A percentile compares a stretch with the other conserved stretches of the same genome.
Evolutionary conservation across 805 yeast species (phyloP).

Genomic region (Yamadazyma sp.): DNA sequence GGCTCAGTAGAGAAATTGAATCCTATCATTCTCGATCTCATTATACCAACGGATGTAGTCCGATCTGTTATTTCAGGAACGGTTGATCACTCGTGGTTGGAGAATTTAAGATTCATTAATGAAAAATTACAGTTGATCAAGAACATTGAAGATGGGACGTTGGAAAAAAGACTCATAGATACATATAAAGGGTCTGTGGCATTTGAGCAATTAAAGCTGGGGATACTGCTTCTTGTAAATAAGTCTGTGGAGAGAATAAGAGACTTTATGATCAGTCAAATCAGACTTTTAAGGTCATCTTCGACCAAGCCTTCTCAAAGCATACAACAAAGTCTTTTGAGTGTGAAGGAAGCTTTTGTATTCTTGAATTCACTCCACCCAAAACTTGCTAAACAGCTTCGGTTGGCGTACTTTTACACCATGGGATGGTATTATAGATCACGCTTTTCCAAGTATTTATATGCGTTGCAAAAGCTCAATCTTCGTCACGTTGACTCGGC

Average conservation of each 20-base stretch:
- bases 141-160: conserved; percentile 11
- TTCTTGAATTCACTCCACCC: conserved; percentile 58
- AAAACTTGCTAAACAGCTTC: conserved; percentile 67
- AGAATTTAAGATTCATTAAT: conserved; percentile 54
- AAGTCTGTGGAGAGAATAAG: conserved; percentile 77
- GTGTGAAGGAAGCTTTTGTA: conserved; percentile 58
- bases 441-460: conserved; percentile 72
- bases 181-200: conserved; percentile 20
- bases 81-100: conserved; percentile 63
- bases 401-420: conserved; percentile 79
- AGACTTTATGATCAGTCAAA: conserved; percentile 61
- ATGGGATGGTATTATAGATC: conserved; percentile 91
- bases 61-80: conserved; percentile 57
- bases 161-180: conserved; percentile 10
- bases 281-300: conserved; percentile 61
- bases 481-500: conserved; percentile 54
- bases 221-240: conserved; percentile 51
- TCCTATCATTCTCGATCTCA: conserved; percentile 73
- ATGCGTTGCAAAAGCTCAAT: conserved; percentile 66
- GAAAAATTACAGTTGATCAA: conserved; percentile 60
- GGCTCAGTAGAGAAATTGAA: conserved; percentile 47
- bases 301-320: conserved; percentile 64
- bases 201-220: conserved; percentile 29
- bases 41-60: conserved; percentile 73
- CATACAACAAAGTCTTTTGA: conserved; percentile 64